These are phyloP conservation scores for Pseudevernia furfuracea DNA, from an alignment of 495 filamentous ascomycete genomes.

Conservation along the genomic window DNA sequence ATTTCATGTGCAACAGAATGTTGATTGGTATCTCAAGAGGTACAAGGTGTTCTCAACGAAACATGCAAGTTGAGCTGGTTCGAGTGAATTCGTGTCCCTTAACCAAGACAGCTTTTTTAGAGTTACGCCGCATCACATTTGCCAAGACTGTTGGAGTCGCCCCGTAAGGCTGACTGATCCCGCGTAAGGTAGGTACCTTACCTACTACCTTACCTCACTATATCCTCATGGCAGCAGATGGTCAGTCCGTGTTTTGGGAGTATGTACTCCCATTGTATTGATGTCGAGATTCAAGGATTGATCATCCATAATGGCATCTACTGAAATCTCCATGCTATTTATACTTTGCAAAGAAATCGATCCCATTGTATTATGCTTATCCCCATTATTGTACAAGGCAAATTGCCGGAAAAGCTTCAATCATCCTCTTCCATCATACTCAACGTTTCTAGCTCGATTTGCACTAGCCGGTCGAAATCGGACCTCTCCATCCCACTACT, in stretches of 20 bases:
- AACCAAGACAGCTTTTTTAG: background rate
- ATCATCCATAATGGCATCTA: background rate
- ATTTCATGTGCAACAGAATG: background rate
- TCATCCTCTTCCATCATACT: constrained; percentile 65
- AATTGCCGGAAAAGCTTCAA: constrained; percentile 11
- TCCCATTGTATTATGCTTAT: too few relatives aligned
- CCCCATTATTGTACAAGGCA: background rate
- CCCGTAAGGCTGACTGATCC: background rate
- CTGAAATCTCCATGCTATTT: background rate
- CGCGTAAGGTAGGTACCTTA: too few relatives aligned
- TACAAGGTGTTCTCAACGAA: background rate
- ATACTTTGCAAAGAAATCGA: background rate
- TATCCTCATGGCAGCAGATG: too few relatives aligned
- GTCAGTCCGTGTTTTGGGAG: too few relatives aligned
- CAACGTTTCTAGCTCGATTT: constrained; percentile 71
- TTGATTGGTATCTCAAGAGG: background rate
- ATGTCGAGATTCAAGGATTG: background rate
- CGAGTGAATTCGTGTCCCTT: constrained; percentile 3
- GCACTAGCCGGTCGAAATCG: constrained; percentile 76
- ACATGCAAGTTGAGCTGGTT: background rate
- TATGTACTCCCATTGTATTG: background rate
- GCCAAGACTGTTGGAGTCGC: background rate
- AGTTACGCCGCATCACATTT: background rate
- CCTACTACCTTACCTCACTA: background rate
- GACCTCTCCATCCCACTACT: constrained; percentile 70